Evolutionary conservation across 192 early-diverging fungal genomes (phyloP).

Genomic region (Powellomyces hirtus): DNA sequence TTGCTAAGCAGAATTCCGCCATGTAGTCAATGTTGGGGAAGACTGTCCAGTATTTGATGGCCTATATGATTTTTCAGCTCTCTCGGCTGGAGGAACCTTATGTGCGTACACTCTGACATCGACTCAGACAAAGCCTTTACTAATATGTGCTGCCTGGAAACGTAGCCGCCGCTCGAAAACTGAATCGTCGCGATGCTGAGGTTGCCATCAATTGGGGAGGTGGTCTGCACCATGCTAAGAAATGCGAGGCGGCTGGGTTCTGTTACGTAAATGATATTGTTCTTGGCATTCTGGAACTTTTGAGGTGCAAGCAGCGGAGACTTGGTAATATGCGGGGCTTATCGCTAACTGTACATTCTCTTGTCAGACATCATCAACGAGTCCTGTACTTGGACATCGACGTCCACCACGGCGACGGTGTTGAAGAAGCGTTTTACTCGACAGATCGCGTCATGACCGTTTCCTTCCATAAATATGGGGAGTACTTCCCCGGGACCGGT

Average conservation of each 20-base stretch:
- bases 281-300: conserved; percentile 83
- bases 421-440: conserved; percentile 92
- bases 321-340: neutral
- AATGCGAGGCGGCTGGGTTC: conserved; percentile 87
- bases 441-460: conserved; percentile 95
- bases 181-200: conserved; percentile 77
- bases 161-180: conserved; percentile 79
- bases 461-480: conserved; percentile 93
- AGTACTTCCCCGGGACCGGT: conserved; percentile 97
- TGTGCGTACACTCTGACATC: conserved; percentile 18
- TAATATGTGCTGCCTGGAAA: neutral
- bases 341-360: neutral
- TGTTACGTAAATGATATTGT: conserved; percentile 99
- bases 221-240: conserved; percentile 91
- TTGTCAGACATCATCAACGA: conserved; percentile 63
- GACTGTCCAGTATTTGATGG: conserved; percentile 99
- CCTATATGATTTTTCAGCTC: conserved; percentile 90
- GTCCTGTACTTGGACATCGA: conserved; percentile 98
- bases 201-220: conserved; percentile 99
- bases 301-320: conserved; percentile 51
- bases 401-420: conserved; percentile 97
- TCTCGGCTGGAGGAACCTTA: conserved; percentile 89
- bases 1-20: too few species aligned
- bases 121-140: neutral
- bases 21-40: conserved; percentile 84